Conservation (phyloP, 192 early-diverging fungal genomes). For the Rhizophagus prolifer region DNA sequence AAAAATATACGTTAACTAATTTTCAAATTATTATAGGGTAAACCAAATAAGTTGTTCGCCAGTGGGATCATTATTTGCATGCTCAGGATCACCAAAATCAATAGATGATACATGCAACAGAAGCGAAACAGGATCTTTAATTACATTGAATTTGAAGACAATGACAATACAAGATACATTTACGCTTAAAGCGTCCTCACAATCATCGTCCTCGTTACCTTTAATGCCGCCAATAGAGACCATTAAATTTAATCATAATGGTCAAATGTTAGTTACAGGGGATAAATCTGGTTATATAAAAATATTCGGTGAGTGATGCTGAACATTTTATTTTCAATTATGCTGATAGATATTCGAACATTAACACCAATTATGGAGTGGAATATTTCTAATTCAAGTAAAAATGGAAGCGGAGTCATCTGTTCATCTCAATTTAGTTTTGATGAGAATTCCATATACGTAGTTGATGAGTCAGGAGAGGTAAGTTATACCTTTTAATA, state of each 20-base stretch:
- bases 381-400: conserved; percentile 36
- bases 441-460: conserved; percentile 60
- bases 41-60: conserved; percentile 54
- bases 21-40: conserved; percentile 34
- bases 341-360: conserved; percentile 45
- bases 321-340: not conserved
- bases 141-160: conserved; percentile 58
- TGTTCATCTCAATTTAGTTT: conserved; percentile 61
- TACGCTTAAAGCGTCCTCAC: conserved; percentile 31
- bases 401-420: conserved; percentile 22
- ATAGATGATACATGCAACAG: not conserved
- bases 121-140: conserved; percentile 41
- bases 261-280: conserved; percentile 57
- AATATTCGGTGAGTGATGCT: conserved; percentile 46
- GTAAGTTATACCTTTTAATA: conserved; percentile 16
- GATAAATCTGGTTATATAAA: conserved; percentile 51
- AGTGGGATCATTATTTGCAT: conserved; percentile 53
- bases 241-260: conserved; percentile 64
- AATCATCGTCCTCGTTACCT: conserved; percentile 20
- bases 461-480: conserved; percentile 43
- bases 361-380: conserved; percentile 59
- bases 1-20: not conserved
- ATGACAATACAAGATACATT: conserved; percentile 45
- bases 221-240: conserved; percentile 46
- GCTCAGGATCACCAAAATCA: conserved; percentile 39